Conservation (phyloP, 345 rosid genomes). For the Eucalyptus tenuipes region DNA sequence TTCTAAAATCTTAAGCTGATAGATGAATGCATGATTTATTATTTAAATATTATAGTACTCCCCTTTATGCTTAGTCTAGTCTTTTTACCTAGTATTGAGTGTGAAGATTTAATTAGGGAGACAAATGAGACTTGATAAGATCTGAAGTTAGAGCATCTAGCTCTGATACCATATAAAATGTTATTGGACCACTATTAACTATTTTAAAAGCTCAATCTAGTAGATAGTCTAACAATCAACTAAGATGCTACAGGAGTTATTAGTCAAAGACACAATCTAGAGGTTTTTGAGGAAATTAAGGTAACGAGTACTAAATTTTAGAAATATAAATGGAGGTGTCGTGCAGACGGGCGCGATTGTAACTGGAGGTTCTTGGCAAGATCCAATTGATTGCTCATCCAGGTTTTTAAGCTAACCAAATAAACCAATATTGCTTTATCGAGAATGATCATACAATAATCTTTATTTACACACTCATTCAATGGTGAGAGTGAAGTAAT, state of each 20-base stretch:
- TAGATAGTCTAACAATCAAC: background rate
- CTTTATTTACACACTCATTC: too few species aligned
- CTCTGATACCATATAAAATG: too few species aligned
- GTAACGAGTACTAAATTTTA: background rate
- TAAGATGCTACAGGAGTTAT: background rate
- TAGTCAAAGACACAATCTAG: background rate
- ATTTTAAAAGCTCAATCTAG: rapidly evolving
- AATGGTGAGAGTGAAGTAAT: too few species aligned
- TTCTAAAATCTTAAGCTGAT: too few species aligned
- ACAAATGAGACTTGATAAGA: rapidly evolving
- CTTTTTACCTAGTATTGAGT: rapidly evolving
- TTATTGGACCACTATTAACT: too few species aligned
- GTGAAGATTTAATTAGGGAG: too few species aligned
- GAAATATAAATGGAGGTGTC: background rate
- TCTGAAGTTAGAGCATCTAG: rapidly evolving
- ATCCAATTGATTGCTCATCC: background rate
- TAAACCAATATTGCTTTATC: too few species aligned
- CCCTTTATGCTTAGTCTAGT: rapidly evolving
- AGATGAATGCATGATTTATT: rapidly evolving
- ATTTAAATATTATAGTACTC: rapidly evolving
- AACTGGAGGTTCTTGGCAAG: background rate
- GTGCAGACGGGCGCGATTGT: background rate
- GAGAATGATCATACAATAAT: too few species aligned
- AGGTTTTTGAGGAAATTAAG: background rate
- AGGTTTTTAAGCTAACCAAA: background rate